Base-by-base conservation (phyloP, 2,329 filamentous ascomycete species). In the Scytalidium lignicola region DNA sequence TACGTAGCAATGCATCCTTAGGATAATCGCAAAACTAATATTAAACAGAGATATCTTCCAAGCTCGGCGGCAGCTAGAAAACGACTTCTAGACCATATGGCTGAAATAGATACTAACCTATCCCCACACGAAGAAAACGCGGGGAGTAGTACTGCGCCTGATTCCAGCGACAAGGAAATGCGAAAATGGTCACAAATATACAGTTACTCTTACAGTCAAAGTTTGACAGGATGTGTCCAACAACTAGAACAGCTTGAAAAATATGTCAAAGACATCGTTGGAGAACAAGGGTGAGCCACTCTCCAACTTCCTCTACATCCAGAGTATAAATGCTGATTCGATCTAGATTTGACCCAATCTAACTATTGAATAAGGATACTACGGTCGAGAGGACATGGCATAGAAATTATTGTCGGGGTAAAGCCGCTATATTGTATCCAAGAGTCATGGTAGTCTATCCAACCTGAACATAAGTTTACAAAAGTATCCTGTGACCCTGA, bases 111-210 rank as follows among this genome's bases (percentile, higher is more conserved):
- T 57, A 62, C 57, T 18, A 65, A 70, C 40, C 57, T 67, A 29
- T 49, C 51, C 9, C 40, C 47, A 41, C 44, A 46, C 15, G 43
- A 47, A 21, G 18, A 39, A 45, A 39, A 55, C 26, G 32, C n/a
- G 4, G 32, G 32, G 15, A 13, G 6, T 5, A 37, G 7, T 37
- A 17, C 32, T 13, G n/a, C n/a, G 8, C 15, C 32, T n/a, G 32
- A 17, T n/a, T 9, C 10, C 15, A 15, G 5, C 32, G 32, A 55
- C 45, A 56, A 56, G 60, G 49, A 53, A 52, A 44, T 44, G 70
- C 69, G 69, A 55, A 74, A 74, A 50, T 80, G 78, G 76, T 72
- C 71, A 28, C 74, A 80, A 57, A 77, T 82, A 49, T 80, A 82
- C 58, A 75, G 73, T 49, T 78, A 74, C 61, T 74, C 71, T 1